Conservation (phyloP, 2,329 filamentous ascomycete species). For the Monascus ruber region DNA sequence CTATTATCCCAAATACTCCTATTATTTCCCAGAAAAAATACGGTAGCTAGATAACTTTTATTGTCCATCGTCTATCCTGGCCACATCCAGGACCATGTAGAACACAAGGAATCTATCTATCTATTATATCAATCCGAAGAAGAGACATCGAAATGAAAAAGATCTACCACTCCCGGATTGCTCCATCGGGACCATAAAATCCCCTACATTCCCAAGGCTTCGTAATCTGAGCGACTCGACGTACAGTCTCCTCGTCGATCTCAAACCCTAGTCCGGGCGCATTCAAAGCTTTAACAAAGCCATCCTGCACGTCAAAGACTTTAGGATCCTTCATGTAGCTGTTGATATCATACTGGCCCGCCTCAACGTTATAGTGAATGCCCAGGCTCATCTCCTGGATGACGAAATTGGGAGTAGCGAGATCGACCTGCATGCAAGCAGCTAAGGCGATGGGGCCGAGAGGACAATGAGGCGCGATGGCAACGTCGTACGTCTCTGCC, state of each 20-base stretch:
- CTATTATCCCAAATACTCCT: too few species aligned
- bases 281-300: conserved; percentile 50
- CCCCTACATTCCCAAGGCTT: conserved; percentile 55
- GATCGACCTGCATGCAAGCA: conserved; percentile 57
- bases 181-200: conserved; percentile 57
- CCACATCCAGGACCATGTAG: too few species aligned
- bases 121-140: background rate
- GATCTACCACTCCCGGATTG: conserved; percentile 55
- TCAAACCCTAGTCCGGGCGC: conserved; percentile 59
- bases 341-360: conserved; percentile 51
- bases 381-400: conserved; percentile 72
- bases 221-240: conserved; percentile 46
- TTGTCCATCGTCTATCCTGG: too few species aligned
- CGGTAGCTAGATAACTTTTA: too few species aligned
- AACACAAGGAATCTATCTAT: too few species aligned
- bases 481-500: conserved; percentile 63
- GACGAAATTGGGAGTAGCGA: conserved; percentile 51
- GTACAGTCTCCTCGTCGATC: conserved; percentile 57
- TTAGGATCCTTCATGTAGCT: conserved; percentile 55
- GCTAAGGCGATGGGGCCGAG: conserved; percentile 62
- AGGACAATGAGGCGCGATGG: conserved; percentile 62
- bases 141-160: too few species aligned
- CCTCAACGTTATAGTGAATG: conserved; percentile 63
- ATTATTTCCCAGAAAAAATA: too few species aligned
- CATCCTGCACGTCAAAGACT: conserved; percentile 56